phyloP scores from a whole-genome alignment of 2,329 filamentous ascomycete species.

The Fusarium chaquense region DNA sequence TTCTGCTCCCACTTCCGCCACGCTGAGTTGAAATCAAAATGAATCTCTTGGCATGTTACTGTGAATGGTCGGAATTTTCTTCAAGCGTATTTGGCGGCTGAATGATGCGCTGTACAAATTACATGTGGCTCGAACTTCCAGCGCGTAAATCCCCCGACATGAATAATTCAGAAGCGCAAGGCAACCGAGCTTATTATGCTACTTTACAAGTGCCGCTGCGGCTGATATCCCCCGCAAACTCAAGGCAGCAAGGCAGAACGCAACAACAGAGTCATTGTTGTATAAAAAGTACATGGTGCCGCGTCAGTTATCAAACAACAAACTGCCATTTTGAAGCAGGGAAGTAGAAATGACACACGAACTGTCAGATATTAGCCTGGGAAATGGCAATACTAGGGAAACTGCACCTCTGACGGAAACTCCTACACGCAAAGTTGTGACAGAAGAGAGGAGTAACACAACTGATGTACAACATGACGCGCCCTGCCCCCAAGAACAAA shows the following conservation, averaged over 20 bases:
- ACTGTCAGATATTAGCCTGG: accelerated
- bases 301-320: background rate
- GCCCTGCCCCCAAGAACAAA: background rate
- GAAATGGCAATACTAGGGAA: accelerated
- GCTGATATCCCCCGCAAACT: background rate
- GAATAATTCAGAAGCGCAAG: too few relatives aligned
- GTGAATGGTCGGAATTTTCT: background rate
- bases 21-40: accelerated
- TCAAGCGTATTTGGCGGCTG: background rate
- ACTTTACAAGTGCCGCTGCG: background rate
- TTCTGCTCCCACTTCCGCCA: too few relatives aligned
- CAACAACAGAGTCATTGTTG: too few relatives aligned
- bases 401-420: too few relatives aligned
- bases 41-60: background rate
- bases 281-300: too few relatives aligned
- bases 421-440: accelerated
- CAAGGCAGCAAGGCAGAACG: background rate
- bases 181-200: background rate
- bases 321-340: accelerated
- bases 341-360: accelerated
- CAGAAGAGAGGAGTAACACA: background rate
- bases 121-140: too few relatives aligned
- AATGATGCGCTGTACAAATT: background rate
- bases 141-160: too few relatives aligned
- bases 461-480: background rate